phyloP scores from a whole-genome alignment of 2,329 filamentous ascomycete genomes.

The Scolecobasidium constrictum region DNA sequence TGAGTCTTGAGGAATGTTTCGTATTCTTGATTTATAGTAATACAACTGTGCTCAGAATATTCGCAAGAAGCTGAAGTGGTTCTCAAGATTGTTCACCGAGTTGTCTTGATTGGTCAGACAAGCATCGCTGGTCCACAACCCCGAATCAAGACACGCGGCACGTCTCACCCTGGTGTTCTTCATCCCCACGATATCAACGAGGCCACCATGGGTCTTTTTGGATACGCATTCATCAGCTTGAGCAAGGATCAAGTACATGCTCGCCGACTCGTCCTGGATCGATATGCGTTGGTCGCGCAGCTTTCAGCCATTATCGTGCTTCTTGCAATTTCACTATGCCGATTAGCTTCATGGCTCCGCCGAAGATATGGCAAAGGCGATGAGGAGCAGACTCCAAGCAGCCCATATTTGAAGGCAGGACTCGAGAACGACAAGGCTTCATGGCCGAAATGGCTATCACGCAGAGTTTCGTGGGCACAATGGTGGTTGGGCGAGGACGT shows the following conservation, averaged over 20 bases:
- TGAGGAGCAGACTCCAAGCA: conserved; percentile 24
- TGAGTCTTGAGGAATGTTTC: too few relatives aligned
- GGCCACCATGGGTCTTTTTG: conserved; percentile 10
- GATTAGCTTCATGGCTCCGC: conserved; percentile 23
- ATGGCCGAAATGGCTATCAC: conserved; percentile 18
- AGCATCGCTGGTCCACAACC: too few relatives aligned
- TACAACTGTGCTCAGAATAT: too few relatives aligned
- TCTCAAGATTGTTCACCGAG: too few relatives aligned
- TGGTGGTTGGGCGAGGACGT: conserved; percentile 38
- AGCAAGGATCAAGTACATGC: conserved; percentile 19
- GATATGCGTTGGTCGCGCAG: conserved; percentile 45
- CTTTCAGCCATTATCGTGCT: conserved; percentile 39
- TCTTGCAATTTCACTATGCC: conserved; percentile 29
- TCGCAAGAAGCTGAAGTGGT: too few relatives aligned
- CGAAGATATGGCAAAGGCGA: conserved; percentile 12
- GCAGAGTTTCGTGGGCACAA: conserved; percentile 17
- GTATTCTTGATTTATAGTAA: too few relatives aligned
- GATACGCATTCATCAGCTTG: conserved; percentile 10
- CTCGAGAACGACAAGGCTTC: conserved; percentile 12
- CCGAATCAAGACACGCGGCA: too few relatives aligned
- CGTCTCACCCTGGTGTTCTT: too few relatives aligned
- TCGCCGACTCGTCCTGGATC: conserved; percentile 42
- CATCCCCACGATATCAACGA: too few relatives aligned
- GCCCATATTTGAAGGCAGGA: conserved; percentile 27
- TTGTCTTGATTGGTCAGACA: too few relatives aligned